A percentile compares a stretch with the other conserved stretches of the same genome.
Conservation (phyloP, 1,284 basidiomycete species). For the Veloporphyrellus conicus region DNA sequence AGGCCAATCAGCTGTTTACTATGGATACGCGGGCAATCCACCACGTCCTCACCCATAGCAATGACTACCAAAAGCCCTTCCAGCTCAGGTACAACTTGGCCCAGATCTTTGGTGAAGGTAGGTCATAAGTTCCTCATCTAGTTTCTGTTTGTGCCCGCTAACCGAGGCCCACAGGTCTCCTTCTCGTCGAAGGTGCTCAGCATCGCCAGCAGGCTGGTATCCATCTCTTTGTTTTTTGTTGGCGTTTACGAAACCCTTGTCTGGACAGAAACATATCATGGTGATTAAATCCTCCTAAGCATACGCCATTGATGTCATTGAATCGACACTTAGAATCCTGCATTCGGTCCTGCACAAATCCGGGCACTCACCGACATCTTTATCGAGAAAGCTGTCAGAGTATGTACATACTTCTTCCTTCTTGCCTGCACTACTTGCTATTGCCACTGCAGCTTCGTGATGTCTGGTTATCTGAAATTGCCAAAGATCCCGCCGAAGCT, state of each 20-base stretch:
- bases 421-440: no score
- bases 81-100: slow-evolving; percentile 20
- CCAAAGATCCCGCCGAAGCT: slow-evolving; percentile 19
- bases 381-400: slow-evolving; percentile 48
- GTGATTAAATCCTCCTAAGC: neutral
- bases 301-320: neutral
- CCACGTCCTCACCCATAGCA: slow-evolving; percentile 38
- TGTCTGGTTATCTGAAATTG: slow-evolving; percentile 37
- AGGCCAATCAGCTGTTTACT: slow-evolving; percentile 27
- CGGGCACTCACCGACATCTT: slow-evolving; percentile 53
- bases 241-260: neutral
- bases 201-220: slow-evolving; percentile 27
- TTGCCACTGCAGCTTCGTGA: slow-evolving; percentile 41
- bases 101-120: slow-evolving; percentile 32
- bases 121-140: neutral
- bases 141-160: neutral
- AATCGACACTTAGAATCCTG: slow-evolving; percentile 44
- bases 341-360: slow-evolving; percentile 52
- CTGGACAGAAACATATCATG: slow-evolving; percentile 22
- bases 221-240: neutral
- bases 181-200: slow-evolving; percentile 25
- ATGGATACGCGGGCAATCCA: slow-evolving; percentile 37
- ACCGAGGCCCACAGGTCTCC: slow-evolving; percentile 10
- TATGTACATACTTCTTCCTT: slow-evolving; percentile 18
- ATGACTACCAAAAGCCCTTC: slow-evolving; percentile 36